Evolutionary conservation across 805 yeast genomes (phyloP), one percentile per base, ranked within the genome.

Genomic region (Ogataea parapolymorpha): DNA sequence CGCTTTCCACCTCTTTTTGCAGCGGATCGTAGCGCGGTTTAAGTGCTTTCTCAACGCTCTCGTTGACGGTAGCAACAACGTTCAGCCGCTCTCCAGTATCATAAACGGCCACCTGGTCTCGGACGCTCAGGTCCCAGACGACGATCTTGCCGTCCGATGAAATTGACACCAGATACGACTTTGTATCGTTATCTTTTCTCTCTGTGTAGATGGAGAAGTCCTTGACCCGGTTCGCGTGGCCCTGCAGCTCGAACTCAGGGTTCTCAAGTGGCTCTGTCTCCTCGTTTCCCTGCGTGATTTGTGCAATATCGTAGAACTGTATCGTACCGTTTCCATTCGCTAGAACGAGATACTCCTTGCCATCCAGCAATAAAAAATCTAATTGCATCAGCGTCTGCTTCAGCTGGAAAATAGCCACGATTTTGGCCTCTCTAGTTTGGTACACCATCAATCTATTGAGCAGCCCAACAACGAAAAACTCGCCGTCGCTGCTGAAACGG

Each of bases 61-160:
- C 99, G 28, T 83, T 79, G 37, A 85, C 78, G 2, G 85, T 74
- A 11, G 82, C 75, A 16, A 89, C 80, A 66, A 96, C 91, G 61
- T 87, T 91, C 48, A 93, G 73, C 56, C 99, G 74, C 65, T 93
- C 98, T 10, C 95, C 95, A 15, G 91, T 76, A 49, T 82, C 87
- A 60, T 89, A 91, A 3, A 88, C 93, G 0, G 96, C 97, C 17
- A 89, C 75, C 61, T 89, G 95, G 54, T 86, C 95, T 53, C 74
- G 72, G 2, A 67, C 55, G 1, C 65, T 59, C 58, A 82, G 66
- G 58, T 90, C 84, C 96, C 97, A 91, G 3, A 91, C 85, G 6
- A 93, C 95, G 38, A 91, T 82, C 55, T 78, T 85, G 18, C 98
- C 98, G 62, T 91, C 98, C 0, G 97, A 86, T 0, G 96, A 86